Percentiles rank a stretch among this genome's conserved stretches.
Evolutionary conservation across 768 basidiomycete species (phyloP).

Genomic region (Phylloporus rhodoxanthus): DNA sequence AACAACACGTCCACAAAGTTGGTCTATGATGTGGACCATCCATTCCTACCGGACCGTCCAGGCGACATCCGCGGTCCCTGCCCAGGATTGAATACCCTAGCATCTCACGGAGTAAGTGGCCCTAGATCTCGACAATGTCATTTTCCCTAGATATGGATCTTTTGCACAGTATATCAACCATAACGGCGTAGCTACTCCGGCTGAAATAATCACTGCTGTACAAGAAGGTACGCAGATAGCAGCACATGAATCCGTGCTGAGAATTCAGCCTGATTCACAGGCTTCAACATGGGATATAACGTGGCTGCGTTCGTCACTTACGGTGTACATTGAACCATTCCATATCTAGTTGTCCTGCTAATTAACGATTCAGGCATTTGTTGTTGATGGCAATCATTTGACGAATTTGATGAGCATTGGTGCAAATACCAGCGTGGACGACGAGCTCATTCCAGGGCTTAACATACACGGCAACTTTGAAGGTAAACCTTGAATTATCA

Average conservation of each 20-base stretch:
- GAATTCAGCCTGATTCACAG: not conserved
- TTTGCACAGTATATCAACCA: constrained; percentile 14
- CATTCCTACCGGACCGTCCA: constrained; percentile 9
- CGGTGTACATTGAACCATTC: constrained; percentile 6
- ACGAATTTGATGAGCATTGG: constrained; percentile 26
- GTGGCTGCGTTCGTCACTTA: constrained; percentile 20
- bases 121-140: not conserved
- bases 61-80: constrained; percentile 25
- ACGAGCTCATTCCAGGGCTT: constrained; percentile 13
- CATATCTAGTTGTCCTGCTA: not conserved
- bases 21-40: constrained; percentile 17
- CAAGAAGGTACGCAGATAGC: constrained; percentile 15
- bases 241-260: not conserved
- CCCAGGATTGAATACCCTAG: constrained; percentile 23
- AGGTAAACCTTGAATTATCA: constrained; percentile 1
- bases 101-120: constrained; percentile 24
- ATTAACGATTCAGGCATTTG: constrained; percentile 14
- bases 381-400: constrained; percentile 25
- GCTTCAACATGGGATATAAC: constrained; percentile 23
- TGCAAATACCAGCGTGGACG: constrained; percentile 14
- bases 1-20: constrained; percentile 22
- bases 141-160: not conserved
- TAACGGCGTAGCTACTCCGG: constrained; percentile 19
- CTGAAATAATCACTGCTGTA: constrained; percentile 20
- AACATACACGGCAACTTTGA: constrained; percentile 24